phyloP scores from a whole-genome alignment of 1,284 basidiomycete genomes.

The Malassezia globosa region DNA sequence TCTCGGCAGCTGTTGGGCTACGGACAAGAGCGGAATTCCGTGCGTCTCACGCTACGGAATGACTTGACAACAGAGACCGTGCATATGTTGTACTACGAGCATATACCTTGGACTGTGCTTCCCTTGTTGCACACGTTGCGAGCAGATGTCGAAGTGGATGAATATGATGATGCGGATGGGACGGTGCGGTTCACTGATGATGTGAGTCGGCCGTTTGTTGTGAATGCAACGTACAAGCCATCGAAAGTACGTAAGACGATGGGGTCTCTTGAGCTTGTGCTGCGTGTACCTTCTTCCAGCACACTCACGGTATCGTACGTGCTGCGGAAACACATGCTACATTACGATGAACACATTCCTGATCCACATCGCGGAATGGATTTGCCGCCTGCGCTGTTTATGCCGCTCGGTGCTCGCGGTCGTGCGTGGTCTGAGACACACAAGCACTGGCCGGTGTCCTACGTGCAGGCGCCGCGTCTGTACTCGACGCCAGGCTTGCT shows the following conservation, averaged over 20 bases:
- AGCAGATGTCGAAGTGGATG: constrained; percentile 36
- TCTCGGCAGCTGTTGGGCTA: constrained; percentile 63
- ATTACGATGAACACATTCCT: constrained; percentile 88
- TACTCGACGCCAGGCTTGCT: constrained; percentile 73
- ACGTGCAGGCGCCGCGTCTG: constrained; percentile 47
- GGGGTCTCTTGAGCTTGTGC: constrained; percentile 53
- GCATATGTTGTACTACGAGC: constrained; percentile 68
- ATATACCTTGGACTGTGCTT: constrained; percentile 83
- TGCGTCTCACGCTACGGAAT: constrained; percentile 64
- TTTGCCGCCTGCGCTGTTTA: constrained; percentile 56
- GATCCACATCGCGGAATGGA: constrained; percentile 93
- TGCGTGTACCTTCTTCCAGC: constrained; percentile 57
- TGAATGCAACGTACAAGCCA: constrained; percentile 24
- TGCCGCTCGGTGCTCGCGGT: constrained; percentile 43
- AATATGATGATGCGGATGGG: constrained; percentile 12
- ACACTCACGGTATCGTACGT: constrained; percentile 62
- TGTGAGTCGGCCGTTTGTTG: constrained; percentile 18
- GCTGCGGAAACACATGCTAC: constrained; percentile 71
- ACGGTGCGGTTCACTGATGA: constrained; percentile 27
- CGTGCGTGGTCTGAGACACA: neutral
- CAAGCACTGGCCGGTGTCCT: neutral
- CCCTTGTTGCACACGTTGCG: constrained; percentile 73
- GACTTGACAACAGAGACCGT: constrained; percentile 50
- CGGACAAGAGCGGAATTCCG: constrained; percentile 63
- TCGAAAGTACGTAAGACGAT: constrained; percentile 17